Conservation (phyloP, 164 flowering plant species). For the Echeveria elegans region DNA sequence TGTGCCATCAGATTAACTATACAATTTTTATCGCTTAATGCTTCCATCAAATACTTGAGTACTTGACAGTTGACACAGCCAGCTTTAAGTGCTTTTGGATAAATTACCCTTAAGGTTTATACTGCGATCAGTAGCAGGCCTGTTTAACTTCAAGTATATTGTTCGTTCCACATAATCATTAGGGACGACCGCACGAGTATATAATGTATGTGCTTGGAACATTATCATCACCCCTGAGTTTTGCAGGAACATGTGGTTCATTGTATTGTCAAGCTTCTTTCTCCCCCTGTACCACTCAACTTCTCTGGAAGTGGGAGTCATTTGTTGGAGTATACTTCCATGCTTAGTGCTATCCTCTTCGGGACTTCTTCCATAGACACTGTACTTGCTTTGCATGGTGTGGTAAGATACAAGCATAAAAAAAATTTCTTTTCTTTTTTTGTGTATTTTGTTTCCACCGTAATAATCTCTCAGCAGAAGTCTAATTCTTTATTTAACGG, state of each 20-base stretch:
- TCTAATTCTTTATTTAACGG: neutral
- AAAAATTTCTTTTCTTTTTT: neutral
- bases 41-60: neutral
- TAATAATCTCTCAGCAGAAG: neutral
- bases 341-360: slow-evolving; percentile 55
- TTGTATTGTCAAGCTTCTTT: slow-evolving; percentile 57
- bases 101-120: no score
- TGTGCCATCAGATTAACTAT: neutral
- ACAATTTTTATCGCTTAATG: neutral
- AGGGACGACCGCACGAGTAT: neutral
- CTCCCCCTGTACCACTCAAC: slow-evolving; percentile 65
- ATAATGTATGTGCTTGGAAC: neutral
- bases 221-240: neutral
- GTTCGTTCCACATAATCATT: neutral
- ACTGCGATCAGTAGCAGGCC: neutral
- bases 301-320: slow-evolving; percentile 52
- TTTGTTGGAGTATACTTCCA: slow-evolving; percentile 50
- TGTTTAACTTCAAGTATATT: neutral
- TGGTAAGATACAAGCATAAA: slow-evolving; percentile 40
- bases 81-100: no score
- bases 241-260: slow-evolving; percentile 73
- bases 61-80: no score
- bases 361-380: slow-evolving; percentile 62
- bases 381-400: slow-evolving; percentile 75
- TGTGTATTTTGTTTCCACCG: neutral